phyloP scores from a whole-genome alignment of 2,329 filamentous ascomycete species.

The Penicillium sp. region DNA sequence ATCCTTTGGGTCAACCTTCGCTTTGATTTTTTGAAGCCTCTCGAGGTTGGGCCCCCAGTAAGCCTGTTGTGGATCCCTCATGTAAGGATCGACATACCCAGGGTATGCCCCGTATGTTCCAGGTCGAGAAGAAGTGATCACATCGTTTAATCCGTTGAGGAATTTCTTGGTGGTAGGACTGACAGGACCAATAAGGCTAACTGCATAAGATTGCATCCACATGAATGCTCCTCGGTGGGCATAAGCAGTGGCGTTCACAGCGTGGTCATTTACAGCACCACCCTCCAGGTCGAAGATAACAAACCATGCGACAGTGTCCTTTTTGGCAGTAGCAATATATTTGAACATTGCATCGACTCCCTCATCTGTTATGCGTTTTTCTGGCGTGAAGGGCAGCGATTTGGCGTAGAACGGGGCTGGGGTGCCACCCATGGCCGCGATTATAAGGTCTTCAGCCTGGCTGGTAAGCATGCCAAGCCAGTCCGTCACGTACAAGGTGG shows the following conservation, averaged over 20 bases:
- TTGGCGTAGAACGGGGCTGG: conserved; percentile 58
- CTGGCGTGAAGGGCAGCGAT: conserved; percentile 54
- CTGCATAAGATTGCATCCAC: conserved; percentile 62
- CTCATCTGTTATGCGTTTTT: conserved; percentile 50
- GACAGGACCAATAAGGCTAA: conserved; percentile 50
- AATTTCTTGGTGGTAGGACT: conserved; percentile 52
- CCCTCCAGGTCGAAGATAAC: conserved; percentile 63
- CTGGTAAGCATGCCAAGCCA: conserved; percentile 30
- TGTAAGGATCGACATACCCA: conserved; percentile 60
- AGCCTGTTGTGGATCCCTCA: conserved; percentile 48
- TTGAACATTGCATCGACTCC: conserved; percentile 53
- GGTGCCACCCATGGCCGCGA: conserved; percentile 36
- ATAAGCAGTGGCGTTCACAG: conserved; percentile 59
- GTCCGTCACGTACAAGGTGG: conserved; percentile 27
- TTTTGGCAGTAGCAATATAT: conserved; percentile 52
- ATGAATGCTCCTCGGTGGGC: conserved; percentile 64
- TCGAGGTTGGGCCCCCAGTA: conserved; percentile 59
- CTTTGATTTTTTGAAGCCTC: conserved; percentile 52
- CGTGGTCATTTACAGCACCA: conserved; percentile 59
- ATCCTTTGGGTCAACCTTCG: conserved; percentile 53
- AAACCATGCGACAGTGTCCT: conserved; percentile 59
- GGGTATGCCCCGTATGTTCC: conserved; percentile 55
- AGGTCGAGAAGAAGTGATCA: conserved; percentile 31
- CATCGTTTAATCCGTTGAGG: conserved; percentile 51
- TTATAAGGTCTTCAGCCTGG: conserved; percentile 26